Conservation (phyloP, 1,139 yeast genomes). For the Schwanniomyces etchellsii region DNA sequence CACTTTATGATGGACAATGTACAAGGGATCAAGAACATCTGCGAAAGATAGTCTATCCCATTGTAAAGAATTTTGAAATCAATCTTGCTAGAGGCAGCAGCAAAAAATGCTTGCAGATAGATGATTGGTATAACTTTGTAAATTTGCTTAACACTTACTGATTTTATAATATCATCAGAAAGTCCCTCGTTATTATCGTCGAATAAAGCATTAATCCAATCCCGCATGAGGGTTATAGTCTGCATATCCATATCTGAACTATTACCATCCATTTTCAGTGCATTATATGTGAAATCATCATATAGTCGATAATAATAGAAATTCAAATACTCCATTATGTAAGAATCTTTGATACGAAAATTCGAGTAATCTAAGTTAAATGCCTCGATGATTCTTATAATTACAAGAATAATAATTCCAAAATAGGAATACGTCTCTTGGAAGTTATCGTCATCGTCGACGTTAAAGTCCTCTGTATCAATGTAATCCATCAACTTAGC, state of each 20-base stretch:
- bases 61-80: slow-evolving; percentile 26
- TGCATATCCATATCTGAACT: slow-evolving; percentile 14
- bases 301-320: slow-evolving; percentile 28
- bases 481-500: slow-evolving; percentile 26
- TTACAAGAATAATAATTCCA: slow-evolving; percentile 51
- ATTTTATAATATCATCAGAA: slow-evolving; percentile 72
- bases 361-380: slow-evolving; percentile 35
- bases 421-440: slow-evolving; percentile 69
- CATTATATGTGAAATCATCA: slow-evolving; percentile 23
- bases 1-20: slow-evolving; percentile 32
- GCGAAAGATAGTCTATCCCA: slow-evolving; percentile 43
- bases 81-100: slow-evolving; percentile 51
- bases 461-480: slow-evolving; percentile 28
- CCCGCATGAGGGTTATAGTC: slow-evolving; percentile 25
- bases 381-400: slow-evolving; percentile 38
- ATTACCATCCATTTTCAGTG: slow-evolving; percentile 6
- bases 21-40: slow-evolving; percentile 36
- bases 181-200: slow-evolving; percentile 72
- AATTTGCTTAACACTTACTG: slow-evolving; percentile 63
- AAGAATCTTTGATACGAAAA: slow-evolving; percentile 24
- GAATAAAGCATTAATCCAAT: slow-evolving; percentile 77
- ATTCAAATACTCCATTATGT: slow-evolving; percentile 27
- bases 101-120: slow-evolving; percentile 66
- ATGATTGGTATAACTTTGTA: slow-evolving; percentile 66
- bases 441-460: slow-evolving; percentile 49